These are phyloP conservation scores for Candida quercuum DNA, from an alignment of 805 yeast genomes.

Conservation along the genomic window DNA sequence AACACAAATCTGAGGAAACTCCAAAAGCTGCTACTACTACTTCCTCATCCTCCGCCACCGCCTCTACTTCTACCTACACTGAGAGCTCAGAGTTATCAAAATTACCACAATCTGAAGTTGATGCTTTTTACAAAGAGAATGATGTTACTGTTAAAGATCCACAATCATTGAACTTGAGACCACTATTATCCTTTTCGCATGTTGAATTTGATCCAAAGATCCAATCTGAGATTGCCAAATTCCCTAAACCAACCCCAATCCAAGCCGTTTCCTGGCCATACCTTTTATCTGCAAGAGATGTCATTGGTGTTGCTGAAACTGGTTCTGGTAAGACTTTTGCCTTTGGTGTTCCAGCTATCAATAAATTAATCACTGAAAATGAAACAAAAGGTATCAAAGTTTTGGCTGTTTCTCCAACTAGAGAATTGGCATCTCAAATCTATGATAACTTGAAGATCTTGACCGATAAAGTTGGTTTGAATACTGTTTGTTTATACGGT, in stretches of 20 bases:
- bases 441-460: slow-evolving; percentile 71
- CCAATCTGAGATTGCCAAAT: slow-evolving; percentile 56
- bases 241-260: slow-evolving; percentile 91
- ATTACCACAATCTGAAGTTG: slow-evolving; percentile 50
- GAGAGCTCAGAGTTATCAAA: slow-evolving; percentile 35
- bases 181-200: slow-evolving; percentile 63
- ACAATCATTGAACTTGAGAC: slow-evolving; percentile 44
- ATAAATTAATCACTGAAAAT: slow-evolving; percentile 42
- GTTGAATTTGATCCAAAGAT: slow-evolving; percentile 53
- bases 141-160: slow-evolving; percentile 81
- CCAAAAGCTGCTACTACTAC: slow-evolving; percentile 13
- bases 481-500: slow-evolving; percentile 87
- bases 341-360: slow-evolving; percentile 94
- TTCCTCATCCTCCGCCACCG: slow-evolving; percentile 4
- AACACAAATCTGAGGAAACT: slow-evolving; percentile 19
- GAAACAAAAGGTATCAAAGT: slow-evolving; percentile 55
- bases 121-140: slow-evolving; percentile 58
- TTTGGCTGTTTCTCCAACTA: slow-evolving; percentile 88
- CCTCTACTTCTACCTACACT: slow-evolving; percentile 21
- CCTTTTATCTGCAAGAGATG: slow-evolving; percentile 71
- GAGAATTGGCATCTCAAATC: slow-evolving; percentile 94
- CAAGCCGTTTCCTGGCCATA: slow-evolving; percentile 96
- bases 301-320: slow-evolving; percentile 96
- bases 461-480: slow-evolving; percentile 54
- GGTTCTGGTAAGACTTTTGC: slow-evolving; percentile 98